Evolutionary conservation across 495 filamentous ascomycete species (phyloP).

Genomic region (Podospora appendiculata): DNA sequence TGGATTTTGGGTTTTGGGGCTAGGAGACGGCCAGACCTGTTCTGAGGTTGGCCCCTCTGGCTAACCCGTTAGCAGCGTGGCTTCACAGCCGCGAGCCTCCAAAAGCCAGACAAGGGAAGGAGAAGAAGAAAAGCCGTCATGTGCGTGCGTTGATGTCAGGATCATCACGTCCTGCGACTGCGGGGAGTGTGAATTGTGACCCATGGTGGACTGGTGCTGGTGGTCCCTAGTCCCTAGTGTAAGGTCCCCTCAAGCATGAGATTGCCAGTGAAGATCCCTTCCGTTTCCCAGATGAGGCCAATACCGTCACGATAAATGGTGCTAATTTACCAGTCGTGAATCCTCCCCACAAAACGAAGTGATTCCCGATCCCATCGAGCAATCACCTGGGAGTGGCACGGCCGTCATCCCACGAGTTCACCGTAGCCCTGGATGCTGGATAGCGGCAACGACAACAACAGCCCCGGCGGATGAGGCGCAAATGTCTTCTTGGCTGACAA

Average conservation of each 20-base stretch:
- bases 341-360: not conserved
- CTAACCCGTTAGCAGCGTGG: not conserved
- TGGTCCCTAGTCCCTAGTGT: too few relatives aligned
- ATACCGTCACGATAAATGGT: slow-evolving; percentile 8
- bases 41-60: not conserved
- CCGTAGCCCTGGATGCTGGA: too few relatives aligned
- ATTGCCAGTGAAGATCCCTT: not conserved
- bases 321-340: slow-evolving; percentile 12
- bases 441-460: too few relatives aligned
- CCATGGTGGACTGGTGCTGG: too few relatives aligned
- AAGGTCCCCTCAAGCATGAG: slow-evolving; percentile 5
- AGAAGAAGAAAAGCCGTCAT: not conserved
- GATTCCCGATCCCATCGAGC: not conserved
- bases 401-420: not conserved
- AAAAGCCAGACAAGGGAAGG: not conserved
- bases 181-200: not conserved
- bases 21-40: not conserved
- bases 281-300: slow-evolving; percentile 2
- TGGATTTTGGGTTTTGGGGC: not conserved
- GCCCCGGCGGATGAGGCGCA: not conserved
- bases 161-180: slow-evolving; percentile 11
- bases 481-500: not conserved
- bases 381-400: not conserved
- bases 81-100: too few relatives aligned
- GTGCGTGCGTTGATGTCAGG: slow-evolving; percentile 12